phyloP scores from a whole-genome alignment of 2,329 filamentous ascomycete species.

The Claviceps paspali region DNA sequence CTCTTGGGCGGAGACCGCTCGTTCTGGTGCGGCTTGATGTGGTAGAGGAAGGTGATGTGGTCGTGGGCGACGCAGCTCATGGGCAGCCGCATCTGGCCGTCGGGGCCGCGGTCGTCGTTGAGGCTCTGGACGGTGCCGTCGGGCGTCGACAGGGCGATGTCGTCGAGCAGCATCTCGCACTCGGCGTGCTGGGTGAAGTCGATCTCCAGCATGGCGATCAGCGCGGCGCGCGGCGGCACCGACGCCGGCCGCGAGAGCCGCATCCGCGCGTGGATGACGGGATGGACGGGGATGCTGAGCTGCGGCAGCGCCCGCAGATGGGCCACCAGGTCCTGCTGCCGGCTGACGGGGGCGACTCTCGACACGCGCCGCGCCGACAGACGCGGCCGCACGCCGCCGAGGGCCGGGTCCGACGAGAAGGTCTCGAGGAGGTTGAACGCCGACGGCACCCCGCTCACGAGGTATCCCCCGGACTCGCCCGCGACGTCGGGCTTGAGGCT shows the following conservation, averaged over 20 bases:
- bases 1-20: conserved; percentile 31
- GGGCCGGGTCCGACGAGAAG: conserved; percentile 49
- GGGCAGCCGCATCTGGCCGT: conserved; percentile 32
- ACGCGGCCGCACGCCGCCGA: conserved; percentile 46
- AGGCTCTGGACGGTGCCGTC: conserved; percentile 45
- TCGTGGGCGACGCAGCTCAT: conserved; percentile 54
- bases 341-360: conserved; percentile 53
- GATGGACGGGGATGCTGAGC: conserved; percentile 47
- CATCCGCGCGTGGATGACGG: conserved; percentile 57
- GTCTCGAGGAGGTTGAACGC: conserved; percentile 66
- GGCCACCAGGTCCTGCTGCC: conserved; percentile 43
- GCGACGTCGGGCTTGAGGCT: conserved; percentile 37
- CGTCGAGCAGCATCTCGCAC: conserved; percentile 47
- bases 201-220: conserved; percentile 57
- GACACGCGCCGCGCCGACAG: conserved; percentile 63
- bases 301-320: conserved; percentile 50
- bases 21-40: conserved; percentile 37
- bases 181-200: conserved; percentile 59
- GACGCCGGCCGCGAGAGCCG: conserved; percentile 52
- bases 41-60: conserved; percentile 61
- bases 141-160: conserved; percentile 39
- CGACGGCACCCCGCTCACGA: conserved; percentile 52
- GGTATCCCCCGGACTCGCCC: conserved; percentile 36
- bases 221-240: conserved; percentile 39
- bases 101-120: conserved; percentile 22